These are phyloP conservation scores for Capsicum baccatum DNA, from an alignment of 257 asterid genomes.

Conservation along the genomic window DNA sequence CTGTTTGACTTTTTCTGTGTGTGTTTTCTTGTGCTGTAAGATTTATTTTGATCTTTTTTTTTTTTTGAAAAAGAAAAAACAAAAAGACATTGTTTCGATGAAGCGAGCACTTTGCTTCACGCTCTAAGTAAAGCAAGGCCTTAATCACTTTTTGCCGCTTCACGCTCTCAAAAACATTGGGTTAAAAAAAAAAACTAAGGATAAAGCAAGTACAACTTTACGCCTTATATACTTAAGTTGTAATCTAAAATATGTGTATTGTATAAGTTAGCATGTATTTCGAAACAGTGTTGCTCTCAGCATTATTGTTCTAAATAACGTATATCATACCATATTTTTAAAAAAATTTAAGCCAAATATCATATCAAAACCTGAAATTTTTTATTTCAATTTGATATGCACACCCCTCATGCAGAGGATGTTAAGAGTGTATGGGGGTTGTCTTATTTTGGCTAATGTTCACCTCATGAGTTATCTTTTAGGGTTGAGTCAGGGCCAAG, in stretches of 20 bases:
- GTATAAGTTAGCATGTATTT: slow-evolving; percentile 11
- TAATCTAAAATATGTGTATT: background rate
- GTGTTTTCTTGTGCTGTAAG: background rate
- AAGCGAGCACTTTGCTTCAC: slow-evolving; percentile 8
- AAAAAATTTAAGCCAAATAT: background rate
- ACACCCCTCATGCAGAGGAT: background rate
- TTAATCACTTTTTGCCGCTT: background rate
- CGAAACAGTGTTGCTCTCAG: background rate
- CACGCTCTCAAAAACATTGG: background rate
- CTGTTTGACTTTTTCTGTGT: background rate
- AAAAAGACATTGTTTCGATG: background rate
- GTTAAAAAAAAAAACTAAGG: background rate
- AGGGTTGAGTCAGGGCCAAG: background rate
- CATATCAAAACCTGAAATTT: background rate
- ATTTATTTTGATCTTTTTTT: background rate
- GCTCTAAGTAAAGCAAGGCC: background rate
- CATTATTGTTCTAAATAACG: background rate
- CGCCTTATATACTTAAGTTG: background rate
- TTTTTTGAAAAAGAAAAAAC: background rate
- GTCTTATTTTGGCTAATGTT: background rate
- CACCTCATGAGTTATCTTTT: background rate
- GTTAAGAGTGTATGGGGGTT: background rate
- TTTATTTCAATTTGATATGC: background rate
- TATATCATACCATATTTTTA: background rate
- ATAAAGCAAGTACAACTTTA: background rate